Base-by-base conservation (phyloP, 164 flowering plant genomes). In the Euptelea pleiosperma region DNA sequence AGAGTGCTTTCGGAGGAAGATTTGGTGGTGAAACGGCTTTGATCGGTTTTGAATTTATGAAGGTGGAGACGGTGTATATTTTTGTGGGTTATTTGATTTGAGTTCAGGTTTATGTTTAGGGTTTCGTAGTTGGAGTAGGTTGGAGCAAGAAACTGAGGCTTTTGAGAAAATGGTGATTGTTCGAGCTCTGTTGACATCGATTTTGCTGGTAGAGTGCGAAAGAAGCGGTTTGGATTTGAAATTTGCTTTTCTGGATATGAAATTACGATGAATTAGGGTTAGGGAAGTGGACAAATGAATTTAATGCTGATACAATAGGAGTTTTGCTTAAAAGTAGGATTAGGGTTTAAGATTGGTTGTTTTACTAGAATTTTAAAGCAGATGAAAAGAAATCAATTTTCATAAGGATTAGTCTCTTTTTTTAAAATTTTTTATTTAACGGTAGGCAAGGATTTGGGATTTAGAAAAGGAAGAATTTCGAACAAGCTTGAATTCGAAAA, bases 11-110 rank as follows among this genome's bases (percentile, higher is more conserved):
- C 41, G 35, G 3, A 6, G 41, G 11, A 42, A 22, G 34, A n/a
- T 49, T 57, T 42, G 36, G 41, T 14, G 31, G 50, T 47, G 57
- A 39, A 21, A 48, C 30, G 57, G 43, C 10, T 56, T 56, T 44
- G 36, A 25, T 60, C 7, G 19, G 10, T 10, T 43, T 42, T 44
- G 52, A 15, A 52, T 43, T 53, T 24, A 28, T 52, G 22, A 34
- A 16, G 18, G 65, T 43, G 50, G 42, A 22, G 42, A 43, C 31
- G 50, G 22, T 11, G 58, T 33, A 10, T 14, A 21, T 57, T 26
- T 62, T 54, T 33, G 15, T 18, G 37, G 19, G 31, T 14, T 22
- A 16, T 22, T 44, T 3, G 45, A 18, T 42, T 57, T 48, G 21
- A 29, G 52, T 40, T 52, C 41, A 43, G 43, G 35, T 35, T 42